phyloP scores from a whole-genome alignment of 169 alveolate species.

The Cryptosporidium meleagridis region DNA sequence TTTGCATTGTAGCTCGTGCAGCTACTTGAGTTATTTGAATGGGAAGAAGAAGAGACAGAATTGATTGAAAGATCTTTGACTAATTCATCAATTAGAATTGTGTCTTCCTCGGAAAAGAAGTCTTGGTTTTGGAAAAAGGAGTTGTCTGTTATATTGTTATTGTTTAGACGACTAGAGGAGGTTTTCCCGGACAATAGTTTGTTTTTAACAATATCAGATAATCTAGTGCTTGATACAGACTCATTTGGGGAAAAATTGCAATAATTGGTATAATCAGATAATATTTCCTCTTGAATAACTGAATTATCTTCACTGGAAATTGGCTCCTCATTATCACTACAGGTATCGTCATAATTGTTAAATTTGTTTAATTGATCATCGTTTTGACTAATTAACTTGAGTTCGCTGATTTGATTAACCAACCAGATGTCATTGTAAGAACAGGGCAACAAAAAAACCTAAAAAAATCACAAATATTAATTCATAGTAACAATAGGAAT shows the following conservation, averaged over 20 bases:
- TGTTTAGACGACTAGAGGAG: neutral
- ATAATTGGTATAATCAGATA: neutral
- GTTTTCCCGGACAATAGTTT: neutral
- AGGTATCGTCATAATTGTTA: neutral
- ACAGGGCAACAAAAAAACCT: conserved; percentile 38
- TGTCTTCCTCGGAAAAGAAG: conserved; percentile 31
- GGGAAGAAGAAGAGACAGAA: neutral
- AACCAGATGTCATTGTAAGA: conserved; percentile 49
- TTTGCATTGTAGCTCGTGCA: neutral
- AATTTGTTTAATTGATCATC: neutral
- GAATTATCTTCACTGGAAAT: neutral
- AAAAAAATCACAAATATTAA: neutral
- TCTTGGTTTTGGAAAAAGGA: neutral
- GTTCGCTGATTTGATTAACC: conserved; percentile 3
- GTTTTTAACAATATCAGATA: conserved; percentile 37
- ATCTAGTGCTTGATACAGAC: neutral
- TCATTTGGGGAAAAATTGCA: neutral
- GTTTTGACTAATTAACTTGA: conserved; percentile 17
- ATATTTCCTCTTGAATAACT: neutral
- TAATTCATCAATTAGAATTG: conserved; percentile 15
- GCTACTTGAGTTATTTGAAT: neutral
- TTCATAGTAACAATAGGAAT: neutral
- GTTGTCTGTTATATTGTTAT: neutral
- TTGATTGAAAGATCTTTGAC: neutral
- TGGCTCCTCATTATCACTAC: neutral